phyloP scores from a whole-genome alignment of 1,284 basidiomycete genomes.

The Anthracocystis panici-leucophaei region DNA sequence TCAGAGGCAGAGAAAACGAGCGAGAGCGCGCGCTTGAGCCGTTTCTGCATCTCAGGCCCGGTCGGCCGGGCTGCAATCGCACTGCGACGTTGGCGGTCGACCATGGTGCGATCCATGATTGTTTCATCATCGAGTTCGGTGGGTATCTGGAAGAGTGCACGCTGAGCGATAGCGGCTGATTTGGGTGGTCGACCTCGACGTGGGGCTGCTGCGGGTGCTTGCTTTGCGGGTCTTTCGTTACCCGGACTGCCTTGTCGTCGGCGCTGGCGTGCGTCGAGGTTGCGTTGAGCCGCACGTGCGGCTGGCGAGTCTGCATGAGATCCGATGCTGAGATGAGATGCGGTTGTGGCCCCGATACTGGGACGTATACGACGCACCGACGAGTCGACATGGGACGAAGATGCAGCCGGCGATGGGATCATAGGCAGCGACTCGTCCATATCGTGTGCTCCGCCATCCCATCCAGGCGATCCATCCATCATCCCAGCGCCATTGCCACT shows the following conservation, averaged over 20 bases:
- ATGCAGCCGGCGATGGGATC: constrained; percentile 37
- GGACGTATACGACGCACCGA: constrained; percentile 36
- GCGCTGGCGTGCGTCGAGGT: constrained; percentile 27
- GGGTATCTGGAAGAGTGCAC: constrained; percentile 26
- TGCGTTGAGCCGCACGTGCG: constrained; percentile 36
- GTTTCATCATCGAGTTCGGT: constrained; percentile 37
- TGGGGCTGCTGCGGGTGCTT: constrained; percentile 7
- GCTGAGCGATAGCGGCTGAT: constrained; percentile 10
- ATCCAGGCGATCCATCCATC: constrained; percentile 16
- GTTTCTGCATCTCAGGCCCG: constrained; percentile 37
- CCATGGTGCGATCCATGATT: constrained; percentile 34
- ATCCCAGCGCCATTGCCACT: constrained; percentile 9
- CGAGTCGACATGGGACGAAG: constrained; percentile 25
- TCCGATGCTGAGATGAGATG: constrained; percentile 28
- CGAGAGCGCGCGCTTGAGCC: constrained; percentile 42
- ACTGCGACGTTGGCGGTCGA: constrained; percentile 25
- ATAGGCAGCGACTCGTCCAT: constrained; percentile 31
- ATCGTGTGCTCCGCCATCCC: constrained; percentile 12
- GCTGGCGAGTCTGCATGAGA: constrained; percentile 38
- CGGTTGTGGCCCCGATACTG: constrained; percentile 27
- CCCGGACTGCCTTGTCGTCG: constrained; percentile 41
- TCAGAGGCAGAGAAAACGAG: constrained; percentile 39
- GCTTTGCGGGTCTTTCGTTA: constrained; percentile 6
- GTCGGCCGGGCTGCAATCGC: constrained; percentile 2
- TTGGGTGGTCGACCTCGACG: constrained; percentile 27